Base-by-base conservation (phyloP, 768 basidiomycete species). In the Russula griseocarnosa region DNA sequence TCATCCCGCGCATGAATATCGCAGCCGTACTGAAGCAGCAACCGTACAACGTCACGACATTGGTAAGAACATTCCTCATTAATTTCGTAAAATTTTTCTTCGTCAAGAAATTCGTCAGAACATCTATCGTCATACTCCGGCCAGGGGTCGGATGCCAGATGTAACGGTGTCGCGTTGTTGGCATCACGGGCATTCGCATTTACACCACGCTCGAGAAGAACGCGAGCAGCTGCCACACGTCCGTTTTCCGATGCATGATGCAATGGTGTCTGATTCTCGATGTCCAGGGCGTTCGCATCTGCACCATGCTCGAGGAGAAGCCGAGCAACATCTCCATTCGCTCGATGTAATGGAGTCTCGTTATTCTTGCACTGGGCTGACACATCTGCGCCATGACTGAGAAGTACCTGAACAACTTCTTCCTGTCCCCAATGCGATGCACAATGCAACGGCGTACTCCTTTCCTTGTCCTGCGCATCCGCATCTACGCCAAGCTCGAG, bases 131-230 rank as follows among this genome's bases (percentile, higher is more conserved):
- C 13, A 36, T 34, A 1, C 32, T 2, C 11, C 34, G 34, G 11
- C n/a, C n/a, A n/a, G n/a, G n/a, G n/a, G 34, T 3, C 24, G 9
- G 40, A n/a, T 14, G 40, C 55, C 22, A 42, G 26, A 44, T 56
- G 55, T 22, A 56, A 30, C 11, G 55, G 55, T 6, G 55, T 56
- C 18, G 16, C 20, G 8, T 10, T 30, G 3, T 10, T 20, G 18
- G 16, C 14, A 51, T 32, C 40, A 20, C 40, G 59, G 3, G 32
- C 30, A 2, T 61, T 22, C 18, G 30, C 26, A 18, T 55, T 53
- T 13, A 8, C 60, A 6, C 24, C 44, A 44, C 49, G 22, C 53
- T 61, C 54, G 24, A 62, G 40, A 28, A 62, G 28, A 6, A 58
- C 26, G 16, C 30, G 55, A 6, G 30, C 55, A 13, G 22, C 6